Evolutionary conservation across 1,284 basidiomycete species (phyloP).

Genomic region (Taiwanofungus camphoratus): DNA sequence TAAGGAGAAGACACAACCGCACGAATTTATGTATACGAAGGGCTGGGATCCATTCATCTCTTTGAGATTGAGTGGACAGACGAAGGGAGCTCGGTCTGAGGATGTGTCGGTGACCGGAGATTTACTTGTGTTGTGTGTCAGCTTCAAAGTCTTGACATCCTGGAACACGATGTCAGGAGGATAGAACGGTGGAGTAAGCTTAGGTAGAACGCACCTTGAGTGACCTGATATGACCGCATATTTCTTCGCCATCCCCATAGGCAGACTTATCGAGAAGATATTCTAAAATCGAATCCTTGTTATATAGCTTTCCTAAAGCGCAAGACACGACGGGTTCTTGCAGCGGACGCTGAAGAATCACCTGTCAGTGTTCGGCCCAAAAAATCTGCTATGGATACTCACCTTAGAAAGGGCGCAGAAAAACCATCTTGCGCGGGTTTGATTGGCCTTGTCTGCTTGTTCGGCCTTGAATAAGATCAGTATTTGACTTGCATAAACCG

Average conservation of each 20-base stretch:
- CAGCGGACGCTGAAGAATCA: conserved; percentile 59
- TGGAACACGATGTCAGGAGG: conserved; percentile 26
- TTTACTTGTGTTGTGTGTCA: conserved; percentile 66
- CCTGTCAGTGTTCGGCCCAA: neutral
- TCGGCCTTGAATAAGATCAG: conserved; percentile 46
- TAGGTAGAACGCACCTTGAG: conserved; percentile 63
- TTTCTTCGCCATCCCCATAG: conserved; percentile 79
- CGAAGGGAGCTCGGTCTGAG: conserved; percentile 58
- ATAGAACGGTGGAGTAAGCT: neutral
- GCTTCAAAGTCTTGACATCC: conserved; percentile 80
- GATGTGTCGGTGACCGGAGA: conserved; percentile 34
- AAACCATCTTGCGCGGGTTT: conserved; percentile 82
- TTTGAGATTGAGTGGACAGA: conserved; percentile 85
- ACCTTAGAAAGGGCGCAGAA: conserved; percentile 93
- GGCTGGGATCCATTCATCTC: conserved; percentile 91
- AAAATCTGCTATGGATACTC: conserved; percentile 16
- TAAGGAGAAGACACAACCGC: conserved; percentile 86
- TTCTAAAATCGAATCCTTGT: conserved; percentile 88
- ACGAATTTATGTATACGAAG: conserved; percentile 81
- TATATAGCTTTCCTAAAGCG: conserved; percentile 87
- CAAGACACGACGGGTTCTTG: conserved; percentile 86
- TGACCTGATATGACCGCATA: conserved; percentile 83
- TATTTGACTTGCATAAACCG: neutral
- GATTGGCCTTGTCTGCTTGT: conserved; percentile 81
- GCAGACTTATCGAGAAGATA: conserved; percentile 74